These are phyloP conservation scores for Alloascoidea africana DNA, from an alignment of 805 yeast genomes.

Conservation along the genomic window DNA sequence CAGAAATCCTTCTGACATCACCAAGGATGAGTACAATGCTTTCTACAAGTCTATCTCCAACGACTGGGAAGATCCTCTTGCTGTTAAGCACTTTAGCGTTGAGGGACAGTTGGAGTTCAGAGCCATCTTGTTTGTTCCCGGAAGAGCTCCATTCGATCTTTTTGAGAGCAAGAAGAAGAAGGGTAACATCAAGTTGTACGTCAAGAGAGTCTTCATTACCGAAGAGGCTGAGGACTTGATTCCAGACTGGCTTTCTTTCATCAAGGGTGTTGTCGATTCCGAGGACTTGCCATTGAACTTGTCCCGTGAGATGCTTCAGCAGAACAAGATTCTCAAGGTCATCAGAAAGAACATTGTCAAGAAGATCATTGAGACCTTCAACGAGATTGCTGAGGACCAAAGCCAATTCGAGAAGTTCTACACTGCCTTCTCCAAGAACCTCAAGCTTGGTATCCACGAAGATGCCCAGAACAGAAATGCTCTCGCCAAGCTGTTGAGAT, in stretches of 20 bases:
- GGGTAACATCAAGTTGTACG: slow-evolving; percentile 96
- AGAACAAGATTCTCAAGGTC: slow-evolving; percentile 98
- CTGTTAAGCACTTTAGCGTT: slow-evolving; percentile 98
- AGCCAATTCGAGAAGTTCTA: slow-evolving; percentile 98
- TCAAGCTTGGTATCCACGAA: slow-evolving; percentile 98
- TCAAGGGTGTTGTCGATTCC: slow-evolving; percentile 98
- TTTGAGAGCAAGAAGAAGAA: slow-evolving; percentile 99
- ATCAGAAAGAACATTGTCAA: slow-evolving; percentile 98
- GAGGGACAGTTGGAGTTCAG: slow-evolving; percentile 99
- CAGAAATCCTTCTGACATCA: slow-evolving; percentile 93
- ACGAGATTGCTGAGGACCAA: slow-evolving; percentile 97
- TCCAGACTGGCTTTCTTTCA: slow-evolving; percentile 97
- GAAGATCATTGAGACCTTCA: slow-evolving; percentile 96
- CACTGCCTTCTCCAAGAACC: slow-evolving; percentile 94
- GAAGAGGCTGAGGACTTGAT: slow-evolving; percentile 99
- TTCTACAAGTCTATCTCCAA: slow-evolving; percentile 98
- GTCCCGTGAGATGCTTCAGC: slow-evolving; percentile 99
- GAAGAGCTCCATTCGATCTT: slow-evolving; percentile 98
- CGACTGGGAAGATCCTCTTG: slow-evolving; percentile 99
- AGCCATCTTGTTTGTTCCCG: slow-evolving; percentile 94
- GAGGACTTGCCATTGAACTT: slow-evolving; percentile 99
- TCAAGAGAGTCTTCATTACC: slow-evolving; percentile 98
- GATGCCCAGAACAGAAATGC: slow-evolving; percentile 95
- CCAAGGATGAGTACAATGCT: slow-evolving; percentile 97
- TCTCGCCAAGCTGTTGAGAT: slow-evolving; percentile 91